Evolutionary conservation across 805 yeast species (phyloP), one percentile per base, ranked within the genome.

Genomic region (Jamesozyma gamospora): DNA sequence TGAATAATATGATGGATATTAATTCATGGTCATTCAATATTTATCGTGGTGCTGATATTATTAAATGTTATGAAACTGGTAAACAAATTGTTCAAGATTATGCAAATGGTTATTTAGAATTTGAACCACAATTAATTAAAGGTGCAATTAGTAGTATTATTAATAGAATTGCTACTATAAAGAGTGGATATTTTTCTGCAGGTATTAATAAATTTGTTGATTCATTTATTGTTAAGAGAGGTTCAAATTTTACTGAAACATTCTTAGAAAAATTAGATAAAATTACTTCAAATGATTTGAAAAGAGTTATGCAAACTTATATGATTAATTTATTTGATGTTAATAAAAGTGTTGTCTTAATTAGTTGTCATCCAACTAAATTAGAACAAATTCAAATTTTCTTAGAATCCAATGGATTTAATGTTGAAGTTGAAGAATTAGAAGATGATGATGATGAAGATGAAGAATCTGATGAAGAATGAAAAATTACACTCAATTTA

Each of bases 21-120:
- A 90, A 94, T 3, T 74, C 70, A 39, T 60, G 90, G 45, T 67
- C 70, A 4, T 84, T 79, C 51, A 70, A 69, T 34, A 71, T 90
- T 15, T 83, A 84, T 52, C 72, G 96, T 45, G 95, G 94, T 12
- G 74, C 95, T 1, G 96, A 92, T 58, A 76, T 83, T 1, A 67
- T 74, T 39, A 75, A 77, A 45, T 70, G 77, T 15, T 74, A 73
- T 63, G 58, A 62, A 21, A 80, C 75, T 19, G 87, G 85, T 4
- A 74, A 75, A 46, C 62, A 71, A 28, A 79, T 86, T 37, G 80
- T 87, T 8, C 62, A 65, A 2, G 79, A 73, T 29, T 74, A 70
- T 50, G 80, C 79, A 1, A 49, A 55, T 35, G 94, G 87, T 2
- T 58, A 49, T 3, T 48, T 60, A 1, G 55, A 61, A 24, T 70